These are phyloP conservation scores for Wallacemonas rigidus DNA, from an alignment of 208 protist genomes.

Conservation along the genomic window DNA sequence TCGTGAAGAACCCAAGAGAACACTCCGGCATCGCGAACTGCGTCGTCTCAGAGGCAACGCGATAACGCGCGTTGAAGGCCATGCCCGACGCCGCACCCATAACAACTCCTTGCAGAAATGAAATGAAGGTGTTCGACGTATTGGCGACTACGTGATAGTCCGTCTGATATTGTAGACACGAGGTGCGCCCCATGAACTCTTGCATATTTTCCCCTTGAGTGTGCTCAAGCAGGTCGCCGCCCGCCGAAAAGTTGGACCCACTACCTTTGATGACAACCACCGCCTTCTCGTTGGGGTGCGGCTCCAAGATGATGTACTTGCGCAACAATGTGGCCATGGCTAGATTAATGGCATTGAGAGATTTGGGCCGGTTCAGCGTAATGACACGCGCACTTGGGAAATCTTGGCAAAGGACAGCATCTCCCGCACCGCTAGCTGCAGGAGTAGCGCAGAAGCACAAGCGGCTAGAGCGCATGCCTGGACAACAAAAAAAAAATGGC, in stretches of 20 bases:
- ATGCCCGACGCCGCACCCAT: constrained; percentile 80
- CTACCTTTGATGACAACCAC: constrained; percentile 21
- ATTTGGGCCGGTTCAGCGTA: constrained; percentile 33
- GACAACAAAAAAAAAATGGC: background rate
- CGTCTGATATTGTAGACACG: constrained; percentile 52
- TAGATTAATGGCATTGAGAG: constrained; percentile 40
- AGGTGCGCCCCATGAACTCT: constrained; percentile 39
- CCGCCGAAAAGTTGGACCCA: constrained; percentile 44
- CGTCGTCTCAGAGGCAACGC: constrained; percentile 64
- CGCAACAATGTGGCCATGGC: constrained; percentile 34
- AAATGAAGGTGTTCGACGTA: constrained; percentile 35
- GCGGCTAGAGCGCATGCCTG: background rate
- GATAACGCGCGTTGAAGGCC: constrained; percentile 54
- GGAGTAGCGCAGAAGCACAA: constrained; percentile 4
- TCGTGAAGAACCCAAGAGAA: constrained; percentile 67
- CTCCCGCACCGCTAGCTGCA: background rate
- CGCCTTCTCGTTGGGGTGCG: constrained; percentile 18
- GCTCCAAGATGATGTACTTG: constrained; percentile 17
- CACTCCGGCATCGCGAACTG: constrained; percentile 87
- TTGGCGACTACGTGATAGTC: constrained; percentile 51
- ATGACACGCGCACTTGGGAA: constrained; percentile 37
- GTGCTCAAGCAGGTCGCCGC: constrained; percentile 50
- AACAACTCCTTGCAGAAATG: constrained; percentile 61
- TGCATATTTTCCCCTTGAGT: constrained; percentile 27
- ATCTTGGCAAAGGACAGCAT: constrained; percentile 24